These are phyloP conservation scores for Tulasnella sp. DNA, from an alignment of 768 basidiomycete species.

Conservation along the genomic window DNA sequence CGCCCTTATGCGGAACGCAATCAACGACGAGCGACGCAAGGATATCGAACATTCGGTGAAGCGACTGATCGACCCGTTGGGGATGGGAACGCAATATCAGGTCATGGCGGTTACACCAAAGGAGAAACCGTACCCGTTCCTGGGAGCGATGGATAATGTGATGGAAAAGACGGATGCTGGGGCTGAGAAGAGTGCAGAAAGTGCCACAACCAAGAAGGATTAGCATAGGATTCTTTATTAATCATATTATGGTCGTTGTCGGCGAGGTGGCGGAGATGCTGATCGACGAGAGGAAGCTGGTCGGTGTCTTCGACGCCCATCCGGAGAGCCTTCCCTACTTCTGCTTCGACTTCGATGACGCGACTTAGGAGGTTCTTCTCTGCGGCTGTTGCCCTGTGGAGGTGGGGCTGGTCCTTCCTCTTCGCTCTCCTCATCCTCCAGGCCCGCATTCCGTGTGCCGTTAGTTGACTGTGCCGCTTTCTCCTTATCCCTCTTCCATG, in stretches of 20 bases:
- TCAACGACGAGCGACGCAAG: constrained; percentile 45
- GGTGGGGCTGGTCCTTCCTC: neutral
- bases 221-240: neutral
- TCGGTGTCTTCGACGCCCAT: neutral
- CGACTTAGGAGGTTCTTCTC: neutral
- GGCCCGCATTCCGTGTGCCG: neutral
- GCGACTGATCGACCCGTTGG: constrained; percentile 66
- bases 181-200: neutral
- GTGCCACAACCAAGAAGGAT: neutral
- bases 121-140: constrained; percentile 20
- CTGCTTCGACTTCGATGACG: neutral
- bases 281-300: neutral
- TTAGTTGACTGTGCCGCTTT: constrained; percentile 35
- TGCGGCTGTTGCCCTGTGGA: neutral
- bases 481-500: constrained; percentile 76
- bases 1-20: constrained; percentile 53
- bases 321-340: neutral
- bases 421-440: neutral
- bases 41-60: constrained; percentile 59
- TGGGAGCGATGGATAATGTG: neutral
- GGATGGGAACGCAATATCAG: constrained; percentile 88
- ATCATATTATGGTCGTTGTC: constrained; percentile 6
- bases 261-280: constrained; percentile 10
- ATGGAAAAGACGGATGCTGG: neutral
- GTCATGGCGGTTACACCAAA: constrained; percentile 58